A percentile compares a stretch with the other conserved stretches of the same genome.
Evolutionary conservation across 2,329 filamentous ascomycete genomes (phyloP).

Genomic region (Penicillium sp.): DNA sequence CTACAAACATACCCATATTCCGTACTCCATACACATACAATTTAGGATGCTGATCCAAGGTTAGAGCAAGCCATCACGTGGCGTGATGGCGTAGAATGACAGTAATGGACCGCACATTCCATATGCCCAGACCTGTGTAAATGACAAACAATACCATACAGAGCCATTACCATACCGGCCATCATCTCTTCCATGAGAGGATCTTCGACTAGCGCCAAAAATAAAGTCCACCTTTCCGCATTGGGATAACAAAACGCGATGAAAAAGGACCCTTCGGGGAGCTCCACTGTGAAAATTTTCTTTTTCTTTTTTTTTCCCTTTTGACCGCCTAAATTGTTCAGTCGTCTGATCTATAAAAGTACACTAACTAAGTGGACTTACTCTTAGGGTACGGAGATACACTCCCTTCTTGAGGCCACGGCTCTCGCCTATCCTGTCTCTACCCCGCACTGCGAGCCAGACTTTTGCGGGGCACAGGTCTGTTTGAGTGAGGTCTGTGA

Average conservation of each 20-base stretch:
- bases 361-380: neutral
- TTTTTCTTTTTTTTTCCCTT: constrained; percentile 3
- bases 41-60: neutral
- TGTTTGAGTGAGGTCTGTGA: constrained; percentile 10
- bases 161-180: neutral
- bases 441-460: constrained; percentile 30
- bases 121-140: constrained; percentile 1
- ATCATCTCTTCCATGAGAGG: constrained; percentile 3
- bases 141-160: constrained; percentile 8
- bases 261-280: constrained; percentile 15
- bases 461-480: constrained; percentile 25
- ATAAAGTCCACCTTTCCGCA: constrained; percentile 15
- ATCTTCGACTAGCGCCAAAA: constrained; percentile 14
- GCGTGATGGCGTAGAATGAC: constrained; percentile 5
- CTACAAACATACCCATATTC: too few relatives aligned
- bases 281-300: constrained; percentile 18
- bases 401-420: neutral
- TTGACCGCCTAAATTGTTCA: neutral
- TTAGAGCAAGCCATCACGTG: constrained; percentile 2
- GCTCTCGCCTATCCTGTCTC: neutral
- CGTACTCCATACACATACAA: too few relatives aligned
- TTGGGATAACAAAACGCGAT: constrained; percentile 22
- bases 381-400: neutral
- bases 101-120: neutral
- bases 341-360: constrained; percentile 9